Evolutionary conservation across 495 filamentous ascomycete genomes (phyloP).

Genomic region (Emericellopsis terricola): DNA sequence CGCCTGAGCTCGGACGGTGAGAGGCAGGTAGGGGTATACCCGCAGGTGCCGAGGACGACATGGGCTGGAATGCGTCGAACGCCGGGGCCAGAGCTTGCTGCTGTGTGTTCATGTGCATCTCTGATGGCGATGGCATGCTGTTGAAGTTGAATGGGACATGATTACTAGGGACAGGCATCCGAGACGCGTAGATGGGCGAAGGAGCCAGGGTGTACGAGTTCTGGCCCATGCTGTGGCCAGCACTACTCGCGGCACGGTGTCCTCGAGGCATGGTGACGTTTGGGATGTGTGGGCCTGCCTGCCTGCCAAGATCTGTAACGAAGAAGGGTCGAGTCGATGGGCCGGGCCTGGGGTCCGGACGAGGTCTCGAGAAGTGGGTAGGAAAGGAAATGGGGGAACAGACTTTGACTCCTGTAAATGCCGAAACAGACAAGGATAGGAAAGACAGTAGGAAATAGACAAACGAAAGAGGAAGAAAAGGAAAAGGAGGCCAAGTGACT

Average conservation of each 20-base stretch:
- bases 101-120: slow-evolving; percentile 2
- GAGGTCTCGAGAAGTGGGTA: not conserved
- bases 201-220: slow-evolving; percentile 1
- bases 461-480: not conserved
- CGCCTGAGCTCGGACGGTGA: slow-evolving; percentile 28
- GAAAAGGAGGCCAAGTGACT: not conserved
- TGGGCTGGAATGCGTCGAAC: slow-evolving; percentile 10
- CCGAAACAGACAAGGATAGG: not conserved
- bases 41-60: slow-evolving; percentile 2
- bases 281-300: no score
- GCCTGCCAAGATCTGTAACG: no score
- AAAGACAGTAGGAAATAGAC: not conserved
- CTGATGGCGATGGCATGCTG: not conserved
- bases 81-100: slow-evolving; percentile 4
- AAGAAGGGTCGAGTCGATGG: not conserved
- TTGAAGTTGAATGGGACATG: slow-evolving; percentile 1
- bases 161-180: not conserved
- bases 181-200: slow-evolving; percentile 1
- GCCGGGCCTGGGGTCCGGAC: not conserved
- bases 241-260: no score
- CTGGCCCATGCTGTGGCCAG: no score
- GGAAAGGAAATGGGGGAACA: not conserved
- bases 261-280: not conserved
- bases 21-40: slow-evolving; percentile 9
- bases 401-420: not conserved